Base-by-base conservation (phyloP, 2,329 filamentous ascomycete genomes). In the Malbranchea cinnamomea region DNA sequence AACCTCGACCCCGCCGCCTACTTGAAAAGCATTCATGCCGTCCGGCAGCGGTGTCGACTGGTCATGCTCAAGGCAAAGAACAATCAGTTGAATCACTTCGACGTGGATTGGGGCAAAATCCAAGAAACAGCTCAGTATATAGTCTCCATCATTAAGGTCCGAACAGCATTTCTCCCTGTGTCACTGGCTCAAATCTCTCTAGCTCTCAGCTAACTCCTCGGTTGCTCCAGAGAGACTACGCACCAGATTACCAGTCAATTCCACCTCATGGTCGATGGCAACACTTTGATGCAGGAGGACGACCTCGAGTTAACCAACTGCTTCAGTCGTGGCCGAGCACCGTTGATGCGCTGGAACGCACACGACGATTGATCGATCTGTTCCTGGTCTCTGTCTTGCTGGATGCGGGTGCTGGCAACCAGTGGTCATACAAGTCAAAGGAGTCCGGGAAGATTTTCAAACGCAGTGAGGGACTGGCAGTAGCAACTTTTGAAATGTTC, bases 111-210 rank as follows among this genome's bases (percentile, higher is more conserved):
- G 66, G 58, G 56, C 56, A 91, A 87, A 56, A 87, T 93, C 51
- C 57, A 66, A 26, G 79, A 87, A 40, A 87, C 87, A 1, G 82
- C 85, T 9, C 69, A 69, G 25, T 93, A 92, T 51, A 79, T 93
- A 6, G 76, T 87, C n/a, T 76, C 79, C 23, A 87, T 94, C 40
- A 92, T 94, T 62, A 93, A 91, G 78, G 84, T 85, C 60, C 41
- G 19, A 21, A 13, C 12, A 13, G 5, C 11, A 16, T 18, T 16
- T 17, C 18, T 23, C 16, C 7, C 18, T 16, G 13, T 15, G 9
- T 23, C 14, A 16, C 12, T 15, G 13, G 9, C 23, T 34, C 6
- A 8, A 13, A 17, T 5, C 27, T 28, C n/a, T 22, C 15, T 14
- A 34, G 16, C 20, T 19, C 18, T 27, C 14, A 17, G 36, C 36